Conservation (phyloP, 73 alveolate genomes). For the Stentor roeselii region DNA sequence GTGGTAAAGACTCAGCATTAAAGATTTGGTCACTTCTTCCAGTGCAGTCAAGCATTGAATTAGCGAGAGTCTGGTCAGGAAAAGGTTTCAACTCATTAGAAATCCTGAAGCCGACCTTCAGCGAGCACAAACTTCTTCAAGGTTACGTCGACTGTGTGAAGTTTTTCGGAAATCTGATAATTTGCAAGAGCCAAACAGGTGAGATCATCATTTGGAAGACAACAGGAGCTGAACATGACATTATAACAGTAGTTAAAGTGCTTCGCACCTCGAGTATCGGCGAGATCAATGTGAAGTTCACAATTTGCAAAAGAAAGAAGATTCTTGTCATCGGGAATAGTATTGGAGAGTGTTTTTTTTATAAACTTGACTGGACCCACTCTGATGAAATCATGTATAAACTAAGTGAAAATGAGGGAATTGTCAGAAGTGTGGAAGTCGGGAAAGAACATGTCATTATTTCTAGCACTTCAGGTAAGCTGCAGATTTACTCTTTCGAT, state of each 20-base stretch:
- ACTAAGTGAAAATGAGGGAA: not conserved
- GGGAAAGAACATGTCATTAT: not conserved
- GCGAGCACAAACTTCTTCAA: not conserved
- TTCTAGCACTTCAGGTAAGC: not conserved
- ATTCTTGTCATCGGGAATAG: not conserved
- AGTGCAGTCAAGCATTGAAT: not conserved
- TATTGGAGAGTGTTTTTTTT: not conserved
- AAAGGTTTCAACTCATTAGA: not conserved
- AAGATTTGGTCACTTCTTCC: not conserved
- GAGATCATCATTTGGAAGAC: not conserved
- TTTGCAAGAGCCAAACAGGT: not conserved
- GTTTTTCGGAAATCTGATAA: slow-evolving; percentile 5
- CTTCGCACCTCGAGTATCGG: not conserved
- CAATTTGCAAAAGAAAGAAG: not conserved
- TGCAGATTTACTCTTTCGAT: not conserved
- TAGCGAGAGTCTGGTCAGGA: not conserved
- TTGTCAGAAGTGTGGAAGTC: not conserved
- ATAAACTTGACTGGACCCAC: not conserved
- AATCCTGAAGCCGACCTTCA: not conserved
- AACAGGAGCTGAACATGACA: not conserved
- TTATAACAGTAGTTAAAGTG: not conserved
- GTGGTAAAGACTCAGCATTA: slow-evolving; percentile 1
- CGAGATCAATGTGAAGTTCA: not conserved
- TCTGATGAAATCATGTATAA: not conserved
- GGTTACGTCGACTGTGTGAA: slow-evolving; percentile 21